phyloP scores from a whole-genome alignment of 331 rosid genomes.

The Phaseolus coccineus region DNA sequence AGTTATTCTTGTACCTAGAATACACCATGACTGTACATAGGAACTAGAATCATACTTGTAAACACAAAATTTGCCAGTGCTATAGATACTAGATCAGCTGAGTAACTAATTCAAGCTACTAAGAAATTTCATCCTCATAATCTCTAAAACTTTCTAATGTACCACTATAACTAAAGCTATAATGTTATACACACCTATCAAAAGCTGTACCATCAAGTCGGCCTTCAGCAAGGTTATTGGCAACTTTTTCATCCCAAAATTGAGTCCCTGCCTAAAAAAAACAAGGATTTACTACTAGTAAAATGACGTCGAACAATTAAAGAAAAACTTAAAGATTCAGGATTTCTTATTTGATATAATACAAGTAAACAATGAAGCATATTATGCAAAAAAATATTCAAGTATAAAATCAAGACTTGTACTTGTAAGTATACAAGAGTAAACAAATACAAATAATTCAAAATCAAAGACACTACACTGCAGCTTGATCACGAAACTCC shows the following conservation, averaged over 20 bases:
- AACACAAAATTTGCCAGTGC: not conserved
- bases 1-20: not conserved
- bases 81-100: not conserved
- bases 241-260: conserved; percentile 98
- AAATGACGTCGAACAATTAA: conserved; percentile 34
- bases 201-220: conserved; percentile 84
- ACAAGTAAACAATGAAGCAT: conserved; percentile 17
- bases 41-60: conserved; percentile 5
- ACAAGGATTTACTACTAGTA: conserved; percentile 36
- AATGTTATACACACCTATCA: conserved; percentile 73
- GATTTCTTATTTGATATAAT: conserved; percentile 8
- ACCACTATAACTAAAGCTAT: conserved; percentile 1
- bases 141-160: not conserved
- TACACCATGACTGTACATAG: not conserved
- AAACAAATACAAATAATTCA: conserved; percentile 11
- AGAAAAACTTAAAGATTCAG: conserved; percentile 9
- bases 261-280: conserved; percentile 92
- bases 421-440: conserved; percentile 1
- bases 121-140: not conserved
- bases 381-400: conserved; percentile 4
- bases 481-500: conserved; percentile 25
- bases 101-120: not conserved
- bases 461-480: conserved; percentile 17
- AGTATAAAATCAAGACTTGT: conserved; percentile 8
- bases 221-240: conserved; percentile 82